Evolutionary conservation across 2,329 filamentous ascomycete genomes (phyloP).

Genomic region (Pestalotiopsis sp.): DNA sequence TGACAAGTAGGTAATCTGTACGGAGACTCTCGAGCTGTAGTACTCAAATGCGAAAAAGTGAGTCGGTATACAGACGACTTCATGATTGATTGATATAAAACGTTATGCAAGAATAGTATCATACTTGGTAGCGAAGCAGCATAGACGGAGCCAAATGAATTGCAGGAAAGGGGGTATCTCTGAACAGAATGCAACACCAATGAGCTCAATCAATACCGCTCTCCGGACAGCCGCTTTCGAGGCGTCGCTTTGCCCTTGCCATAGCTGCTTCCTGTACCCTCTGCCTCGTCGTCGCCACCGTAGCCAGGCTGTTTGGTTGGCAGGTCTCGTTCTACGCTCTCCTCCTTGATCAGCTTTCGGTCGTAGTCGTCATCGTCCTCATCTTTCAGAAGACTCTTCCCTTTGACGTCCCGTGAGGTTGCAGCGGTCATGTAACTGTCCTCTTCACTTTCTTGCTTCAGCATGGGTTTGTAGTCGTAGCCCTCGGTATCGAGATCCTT

Average conservation of each 20-base stretch:
- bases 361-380: slow-evolving; percentile 7
- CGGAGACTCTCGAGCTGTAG: too few species aligned
- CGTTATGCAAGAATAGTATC: neutral
- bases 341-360: slow-evolving; percentile 9
- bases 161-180: neutral
- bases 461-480: neutral
- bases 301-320: neutral
- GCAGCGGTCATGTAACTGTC: neutral
- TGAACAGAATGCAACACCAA: neutral
- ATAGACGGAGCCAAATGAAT: neutral
- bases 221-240: neutral
- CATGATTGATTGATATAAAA: neutral
- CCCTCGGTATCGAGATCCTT: slow-evolving; percentile 11
- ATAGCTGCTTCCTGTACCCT: slow-evolving; percentile 6
- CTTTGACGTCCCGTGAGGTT: neutral
- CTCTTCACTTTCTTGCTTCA: slow-evolving; percentile 5
- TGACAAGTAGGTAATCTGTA: too few species aligned
- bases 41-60: neutral
- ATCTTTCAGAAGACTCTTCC: neutral
- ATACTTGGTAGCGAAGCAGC: neutral
- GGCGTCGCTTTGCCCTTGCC: slow-evolving; percentile 1
- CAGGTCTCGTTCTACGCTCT: slow-evolving; percentile 11
- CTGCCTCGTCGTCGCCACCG: slow-evolving; percentile 3
- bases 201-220: neutral
- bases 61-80: neutral